Conservation (phyloP, 1,284 basidiomycete genomes). For the Trichosporon sp. region DNA sequence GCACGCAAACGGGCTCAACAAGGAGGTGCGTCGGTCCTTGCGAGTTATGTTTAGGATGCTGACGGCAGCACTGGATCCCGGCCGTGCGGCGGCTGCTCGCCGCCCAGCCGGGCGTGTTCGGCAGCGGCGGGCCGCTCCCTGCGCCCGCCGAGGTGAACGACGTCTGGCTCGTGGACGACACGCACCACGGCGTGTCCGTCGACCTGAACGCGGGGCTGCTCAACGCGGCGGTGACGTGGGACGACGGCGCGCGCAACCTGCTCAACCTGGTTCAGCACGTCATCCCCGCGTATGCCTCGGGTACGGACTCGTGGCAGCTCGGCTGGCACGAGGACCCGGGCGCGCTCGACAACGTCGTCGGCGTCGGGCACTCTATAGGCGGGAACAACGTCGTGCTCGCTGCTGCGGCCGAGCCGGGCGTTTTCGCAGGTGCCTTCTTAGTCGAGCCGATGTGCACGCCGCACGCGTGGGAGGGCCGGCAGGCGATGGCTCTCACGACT, state of each 20-base stretch:
- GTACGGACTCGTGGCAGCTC: slow-evolving; percentile 33
- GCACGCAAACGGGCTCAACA: slow-evolving; percentile 77
- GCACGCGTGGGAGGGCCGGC: neutral
- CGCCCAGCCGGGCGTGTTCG: neutral
- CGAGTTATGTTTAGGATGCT: neutral
- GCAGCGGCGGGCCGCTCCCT: neutral
- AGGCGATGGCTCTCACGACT: slow-evolving; percentile 38
- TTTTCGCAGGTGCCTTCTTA: slow-evolving; percentile 70
- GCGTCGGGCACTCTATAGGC: slow-evolving; percentile 76
- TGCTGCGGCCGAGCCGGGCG: slow-evolving; percentile 59
- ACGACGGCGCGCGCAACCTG: slow-evolving; percentile 48
- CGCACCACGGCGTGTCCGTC: slow-evolving; percentile 70
- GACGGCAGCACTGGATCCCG: slow-evolving; percentile 57
- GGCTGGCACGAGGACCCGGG: slow-evolving; percentile 44
- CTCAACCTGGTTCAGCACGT: slow-evolving; percentile 48
- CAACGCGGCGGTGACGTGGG: slow-evolving; percentile 41
- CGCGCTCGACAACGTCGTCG: slow-evolving; percentile 36
- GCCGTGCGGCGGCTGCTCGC: slow-evolving; percentile 53
- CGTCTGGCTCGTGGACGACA: slow-evolving; percentile 71
- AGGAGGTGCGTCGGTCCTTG: too few species aligned
- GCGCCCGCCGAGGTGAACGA: slow-evolving; percentile 57
- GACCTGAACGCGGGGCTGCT: slow-evolving; percentile 60
- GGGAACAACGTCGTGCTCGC: slow-evolving; percentile 63
- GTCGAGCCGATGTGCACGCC: slow-evolving; percentile 61
- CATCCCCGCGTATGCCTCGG: slow-evolving; percentile 44